These are phyloP conservation scores for Yarrowia sp. DNA, from an alignment of 805 yeast genomes.

Conservation along the genomic window DNA sequence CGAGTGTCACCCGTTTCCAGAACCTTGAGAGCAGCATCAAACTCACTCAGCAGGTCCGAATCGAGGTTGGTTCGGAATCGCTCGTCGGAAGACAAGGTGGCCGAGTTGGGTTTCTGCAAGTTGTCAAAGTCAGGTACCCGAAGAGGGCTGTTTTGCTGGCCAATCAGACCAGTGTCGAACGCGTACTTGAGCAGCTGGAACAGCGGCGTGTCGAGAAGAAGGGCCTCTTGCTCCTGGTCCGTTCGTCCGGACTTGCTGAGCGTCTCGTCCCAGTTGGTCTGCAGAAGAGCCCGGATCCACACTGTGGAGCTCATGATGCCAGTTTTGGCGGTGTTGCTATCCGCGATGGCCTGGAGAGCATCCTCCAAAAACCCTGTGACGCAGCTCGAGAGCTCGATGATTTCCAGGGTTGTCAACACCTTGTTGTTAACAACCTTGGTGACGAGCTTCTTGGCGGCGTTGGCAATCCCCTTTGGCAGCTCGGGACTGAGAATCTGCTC, in stretches of 20 bases:
- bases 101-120: constrained; percentile 5
- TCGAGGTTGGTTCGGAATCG: constrained; percentile 4
- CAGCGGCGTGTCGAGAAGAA: constrained; percentile 7
- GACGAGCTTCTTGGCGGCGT: constrained; percentile 11
- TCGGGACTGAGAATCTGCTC: constrained; percentile 7
- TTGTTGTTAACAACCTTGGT: neutral
- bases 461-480: constrained; percentile 4
- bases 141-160: constrained; percentile 20
- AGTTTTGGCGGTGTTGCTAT: neutral
- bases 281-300: constrained; percentile 20
- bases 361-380: neutral
- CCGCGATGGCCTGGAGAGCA: constrained; percentile 16
- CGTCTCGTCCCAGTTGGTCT: constrained; percentile 8
- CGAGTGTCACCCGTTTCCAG: neutral
- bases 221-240: constrained; percentile 6
- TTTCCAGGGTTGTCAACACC: constrained; percentile 13
- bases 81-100: neutral
- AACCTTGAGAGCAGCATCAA: neutral
- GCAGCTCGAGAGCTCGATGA: constrained; percentile 11
- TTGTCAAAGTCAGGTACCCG: constrained; percentile 17
- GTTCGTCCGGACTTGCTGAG: neutral
- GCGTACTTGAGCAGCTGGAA: constrained; percentile 7
- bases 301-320: constrained; percentile 11
- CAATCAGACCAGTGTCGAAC: constrained; percentile 5
- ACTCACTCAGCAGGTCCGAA: constrained; percentile 6